Evolutionary conservation across 352 stramenopile species (phyloP).

Genomic region (Globisporangium radiosum): DNA sequence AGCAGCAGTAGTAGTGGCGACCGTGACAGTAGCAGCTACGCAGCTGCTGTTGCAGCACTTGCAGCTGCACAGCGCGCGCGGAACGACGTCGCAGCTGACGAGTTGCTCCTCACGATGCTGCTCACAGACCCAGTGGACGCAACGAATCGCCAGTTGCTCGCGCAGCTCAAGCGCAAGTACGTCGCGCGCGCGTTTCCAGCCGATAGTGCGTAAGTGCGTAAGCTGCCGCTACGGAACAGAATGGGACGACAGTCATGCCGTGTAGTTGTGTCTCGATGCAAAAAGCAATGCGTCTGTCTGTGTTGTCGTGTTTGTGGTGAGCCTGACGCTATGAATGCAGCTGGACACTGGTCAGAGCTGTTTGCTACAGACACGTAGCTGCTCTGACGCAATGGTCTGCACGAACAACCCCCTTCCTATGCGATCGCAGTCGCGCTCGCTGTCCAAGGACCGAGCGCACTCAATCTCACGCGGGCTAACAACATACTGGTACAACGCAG

Average conservation of each 20-base stretch:
- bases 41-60: conserved; percentile 5
- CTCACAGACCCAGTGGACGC: conserved; percentile 10
- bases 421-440: too few species aligned
- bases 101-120: conserved; percentile 18
- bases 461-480: too few species aligned
- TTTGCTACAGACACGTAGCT: too few species aligned
- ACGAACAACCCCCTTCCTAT: too few species aligned
- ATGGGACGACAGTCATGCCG: neutral
- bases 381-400: too few species aligned
- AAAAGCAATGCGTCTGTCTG: too few species aligned
- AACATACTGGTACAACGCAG: too few species aligned
- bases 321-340: too few species aligned
- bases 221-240: neutral
- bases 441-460: too few species aligned
- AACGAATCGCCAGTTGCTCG: conserved; percentile 8
- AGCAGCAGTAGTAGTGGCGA: neutral
- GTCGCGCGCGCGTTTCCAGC: conserved; percentile 10
- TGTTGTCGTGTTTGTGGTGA: neutral
- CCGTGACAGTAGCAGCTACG: conserved; percentile 2
- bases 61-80: conserved; percentile 10
- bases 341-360: too few species aligned
- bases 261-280: neutral
- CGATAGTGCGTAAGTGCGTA: neutral
- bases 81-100: conserved; percentile 15
- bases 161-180: conserved; percentile 16